Base-by-base conservation (phyloP, 73 alveolate species). In the Paramecium bursaria region DNA sequence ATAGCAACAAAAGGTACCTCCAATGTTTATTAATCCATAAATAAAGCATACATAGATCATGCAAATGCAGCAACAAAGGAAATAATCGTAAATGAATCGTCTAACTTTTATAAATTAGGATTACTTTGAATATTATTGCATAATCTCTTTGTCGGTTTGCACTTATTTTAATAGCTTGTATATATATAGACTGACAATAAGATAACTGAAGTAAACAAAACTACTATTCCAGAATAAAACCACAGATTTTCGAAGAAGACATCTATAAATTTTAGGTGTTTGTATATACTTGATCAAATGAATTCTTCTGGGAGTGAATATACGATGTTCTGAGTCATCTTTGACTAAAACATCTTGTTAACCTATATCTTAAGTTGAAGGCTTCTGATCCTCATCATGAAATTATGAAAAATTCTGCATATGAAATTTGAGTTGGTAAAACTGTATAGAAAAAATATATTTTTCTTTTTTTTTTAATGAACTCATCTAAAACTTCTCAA, bases 121-220 rank as follows among this genome's bases (percentile, higher is more conserved):
- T 39, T 67, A 67, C 82, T 42, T 67, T 35, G 44, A 39, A 14
- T 67, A 67, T 67, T 35, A 42, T 35, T 17, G 14, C 21, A 53
- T 42, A 33, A 9, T 39, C 0, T 44, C 48, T 4, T 67, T 67
- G 15, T 67, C 82, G 4, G 82, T 35, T 25, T 67, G 22, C 1
- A 67, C 55, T 15, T 67, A 39, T 0, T 25, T 42, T 21, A 67
- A 44, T 15, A 67, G 13, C 15, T 42, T 17, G 44, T 21, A 67
- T 1, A 67, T 67, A 15, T 67, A 67, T 22, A 67, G 53, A 67
- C 82, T 67, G 42, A 67, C 82, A 42, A 33, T 2, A 33, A 67
- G 17, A 47, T 67, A 67, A 19, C 60, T 35, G 44, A 67, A 67
- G 27, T 67, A 67, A 39, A 67, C 82, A 39, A 57, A 57, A 42